These are phyloP conservation scores for Phialophora expanda DNA, from an alignment of 2,329 filamentous ascomycete species.

Conservation along the genomic window DNA sequence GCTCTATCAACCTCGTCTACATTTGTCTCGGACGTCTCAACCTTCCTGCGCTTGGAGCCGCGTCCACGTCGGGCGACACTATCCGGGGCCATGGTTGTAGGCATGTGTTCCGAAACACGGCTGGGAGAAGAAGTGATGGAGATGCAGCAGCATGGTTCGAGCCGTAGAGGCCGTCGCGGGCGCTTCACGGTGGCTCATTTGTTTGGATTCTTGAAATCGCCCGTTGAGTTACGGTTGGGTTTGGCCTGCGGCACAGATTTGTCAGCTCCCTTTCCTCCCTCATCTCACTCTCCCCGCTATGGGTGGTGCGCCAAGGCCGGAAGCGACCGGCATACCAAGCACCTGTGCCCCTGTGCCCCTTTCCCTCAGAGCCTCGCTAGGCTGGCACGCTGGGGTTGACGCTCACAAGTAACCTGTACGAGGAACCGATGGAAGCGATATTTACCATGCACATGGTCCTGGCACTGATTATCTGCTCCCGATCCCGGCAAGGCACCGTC, in stretches of 20 bases:
- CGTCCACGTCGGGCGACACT: constrained; percentile 7
- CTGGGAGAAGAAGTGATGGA: background rate
- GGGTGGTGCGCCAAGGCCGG: background rate
- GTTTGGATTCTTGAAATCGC: background rate
- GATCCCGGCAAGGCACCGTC: too few relatives aligned
- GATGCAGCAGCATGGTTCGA: background rate
- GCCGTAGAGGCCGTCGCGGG: background rate
- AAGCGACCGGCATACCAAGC: background rate
- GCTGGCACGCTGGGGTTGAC: background rate
- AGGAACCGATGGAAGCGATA: background rate
- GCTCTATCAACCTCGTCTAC: background rate
- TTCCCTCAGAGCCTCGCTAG: background rate
- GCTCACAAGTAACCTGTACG: background rate
- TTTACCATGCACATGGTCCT: background rate
- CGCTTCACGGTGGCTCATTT: background rate
- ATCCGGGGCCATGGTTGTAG: constrained; percentile 1
- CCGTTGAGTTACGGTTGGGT: background rate
- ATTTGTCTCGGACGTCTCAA: constrained; percentile 1
- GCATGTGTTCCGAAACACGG: background rate
- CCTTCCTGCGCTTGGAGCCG: constrained; percentile 16
- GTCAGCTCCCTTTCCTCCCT: background rate
- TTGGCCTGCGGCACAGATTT: background rate
- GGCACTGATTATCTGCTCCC: background rate
- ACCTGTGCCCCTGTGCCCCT: background rate
- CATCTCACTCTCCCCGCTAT: background rate